Percentiles rank a stretch among this genome's conserved stretches.
phyloP scores from a whole-genome alignment of 169 alveolate genomes.

The Neospora caninum region DNA sequence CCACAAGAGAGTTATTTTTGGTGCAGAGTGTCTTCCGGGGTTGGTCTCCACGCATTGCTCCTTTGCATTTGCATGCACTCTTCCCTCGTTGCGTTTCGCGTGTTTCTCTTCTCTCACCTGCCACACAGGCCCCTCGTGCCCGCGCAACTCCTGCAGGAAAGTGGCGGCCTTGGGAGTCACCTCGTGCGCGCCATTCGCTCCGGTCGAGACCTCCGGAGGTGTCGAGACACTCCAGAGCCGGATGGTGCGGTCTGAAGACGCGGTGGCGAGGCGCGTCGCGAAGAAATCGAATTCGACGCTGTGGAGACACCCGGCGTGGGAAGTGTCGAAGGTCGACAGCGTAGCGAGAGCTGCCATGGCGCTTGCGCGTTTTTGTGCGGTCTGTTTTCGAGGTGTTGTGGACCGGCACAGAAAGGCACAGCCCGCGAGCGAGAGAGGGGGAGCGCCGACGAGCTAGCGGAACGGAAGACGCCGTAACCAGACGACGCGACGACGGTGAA shows the following conservation, averaged over 20 bases:
- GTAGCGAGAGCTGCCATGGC: slow-evolving; percentile 3
- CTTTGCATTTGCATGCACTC: too few species aligned
- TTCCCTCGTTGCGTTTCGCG: not conserved
- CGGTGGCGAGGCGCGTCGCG: slow-evolving; percentile 89
- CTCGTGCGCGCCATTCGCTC: not conserved
- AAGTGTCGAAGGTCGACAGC: slow-evolving; percentile 72
- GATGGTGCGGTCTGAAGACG: slow-evolving; percentile 86
- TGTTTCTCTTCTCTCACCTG: slow-evolving; percentile 56
- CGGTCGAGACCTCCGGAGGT: not conserved
- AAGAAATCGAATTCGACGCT: slow-evolving; percentile 87
- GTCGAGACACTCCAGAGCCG: slow-evolving; percentile 76
- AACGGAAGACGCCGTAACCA: too few species aligned
- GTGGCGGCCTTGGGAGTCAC: slow-evolving; percentile 74
- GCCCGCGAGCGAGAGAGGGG: too few species aligned
- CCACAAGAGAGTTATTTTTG: too few species aligned
- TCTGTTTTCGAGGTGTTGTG: not conserved
- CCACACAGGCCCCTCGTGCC: slow-evolving; percentile 91
- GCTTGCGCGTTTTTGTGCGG: not conserved
- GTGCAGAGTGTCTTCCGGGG: too few species aligned
- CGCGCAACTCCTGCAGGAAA: slow-evolving; percentile 71
- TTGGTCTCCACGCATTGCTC: too few species aligned
- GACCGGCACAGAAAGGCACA: too few species aligned
- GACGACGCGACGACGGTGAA: too few species aligned
- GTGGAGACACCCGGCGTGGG: slow-evolving; percentile 82
- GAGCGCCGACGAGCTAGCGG: too few species aligned